Evolutionary conservation across 2,329 filamentous ascomycete species (phyloP), one percentile per base, ranked within the genome.

Genomic region (Thermothelomyces thermophilus): DNA sequence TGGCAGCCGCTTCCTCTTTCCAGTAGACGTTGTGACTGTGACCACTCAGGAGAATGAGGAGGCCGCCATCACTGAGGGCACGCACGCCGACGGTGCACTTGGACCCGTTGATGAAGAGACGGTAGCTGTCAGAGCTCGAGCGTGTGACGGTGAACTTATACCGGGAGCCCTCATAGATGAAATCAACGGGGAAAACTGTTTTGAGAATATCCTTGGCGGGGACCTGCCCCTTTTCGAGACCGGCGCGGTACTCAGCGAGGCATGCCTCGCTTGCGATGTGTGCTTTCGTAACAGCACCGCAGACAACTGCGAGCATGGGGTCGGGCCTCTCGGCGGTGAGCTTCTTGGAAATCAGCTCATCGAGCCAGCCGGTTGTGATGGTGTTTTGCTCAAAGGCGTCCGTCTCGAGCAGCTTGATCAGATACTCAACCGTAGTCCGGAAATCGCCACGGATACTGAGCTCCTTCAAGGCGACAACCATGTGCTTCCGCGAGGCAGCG

Each of bases 401-500:
- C 0, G 94, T 98, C 73, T 98, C 93, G 40, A 98, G 81, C 58
- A 98, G 82, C 78, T 98, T 98, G 72, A 98, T 97, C 57, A 98
- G 81, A 68, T 98, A 98, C 70, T 98, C 93, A 49, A 98, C 91
- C 1, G 93, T 98, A 47, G 93, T 98, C 66, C 90, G 82, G 80
- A 98, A 98, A 69, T 98, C 93, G 79, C 93, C 93, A 73, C 93
- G 93, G 76, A 98, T 98, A 74, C 91, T 98, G 72, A 98, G 72
- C 73, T 98, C 93, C 77, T 98, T 98, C 66, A 98, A 74, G 14
- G 93, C 93, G 60, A 98, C 87, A 60, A 98, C 90, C 93, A 98
- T 98, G 76, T 98, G 94, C 71, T 98, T 98, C 59, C 93, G 78
- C 22, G 93, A 98, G 22, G 93, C 90, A 44, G 90, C 86, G 68